A percentile compares a stretch with the other conserved stretches of the same genome.
These are phyloP conservation scores for Rhodotorula sp. DNA, from an alignment of 1,284 basidiomycete species.

Conservation along the genomic window DNA sequence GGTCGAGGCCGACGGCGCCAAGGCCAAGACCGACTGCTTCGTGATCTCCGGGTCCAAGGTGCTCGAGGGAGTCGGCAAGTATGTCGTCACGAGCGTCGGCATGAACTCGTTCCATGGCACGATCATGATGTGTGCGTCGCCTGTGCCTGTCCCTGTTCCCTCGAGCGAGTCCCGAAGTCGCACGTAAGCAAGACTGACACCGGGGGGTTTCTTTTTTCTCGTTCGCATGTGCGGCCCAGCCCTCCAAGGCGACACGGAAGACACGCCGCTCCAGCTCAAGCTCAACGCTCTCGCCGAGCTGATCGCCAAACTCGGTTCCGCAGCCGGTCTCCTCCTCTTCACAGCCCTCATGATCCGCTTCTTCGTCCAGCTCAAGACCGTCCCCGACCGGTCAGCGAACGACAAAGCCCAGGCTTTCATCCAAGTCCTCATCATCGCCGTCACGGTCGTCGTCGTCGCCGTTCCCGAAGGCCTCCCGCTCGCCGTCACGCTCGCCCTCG, in stretches of 20 bases:
- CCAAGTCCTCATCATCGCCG: slow-evolving; percentile 88
- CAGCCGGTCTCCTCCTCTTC: slow-evolving; percentile 81
- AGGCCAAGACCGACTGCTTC: slow-evolving; percentile 83
- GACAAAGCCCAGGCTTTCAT: slow-evolving; percentile 89
- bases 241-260: slow-evolving; percentile 73
- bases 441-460: slow-evolving; percentile 93
- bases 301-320: slow-evolving; percentile 84
- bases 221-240: slow-evolving; percentile 46
- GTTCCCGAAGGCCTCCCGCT: slow-evolving; percentile 87
- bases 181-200: background rate
- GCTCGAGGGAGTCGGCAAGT: slow-evolving; percentile 88
- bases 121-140: slow-evolving; percentile 78
- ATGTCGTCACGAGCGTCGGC: slow-evolving; percentile 89
- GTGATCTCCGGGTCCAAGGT: slow-evolving; percentile 92
- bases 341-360: slow-evolving; percentile 76
- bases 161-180: too few relatives aligned
- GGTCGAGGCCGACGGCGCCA: slow-evolving; percentile 54
- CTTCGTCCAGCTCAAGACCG: slow-evolving; percentile 35
- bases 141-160: slow-evolving; percentile 45
- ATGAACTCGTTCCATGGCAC: slow-evolving; percentile 90
- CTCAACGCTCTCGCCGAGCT: slow-evolving; percentile 87
- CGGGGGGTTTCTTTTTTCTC: too few relatives aligned
- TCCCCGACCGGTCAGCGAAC: slow-evolving; percentile 57
- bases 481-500: slow-evolving; percentile 91
- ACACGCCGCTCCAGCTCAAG: slow-evolving; percentile 91